These are phyloP conservation scores for Mychonastes homosphaera DNA, from an alignment of 139 green algal species.

Conservation along the genomic window DNA sequence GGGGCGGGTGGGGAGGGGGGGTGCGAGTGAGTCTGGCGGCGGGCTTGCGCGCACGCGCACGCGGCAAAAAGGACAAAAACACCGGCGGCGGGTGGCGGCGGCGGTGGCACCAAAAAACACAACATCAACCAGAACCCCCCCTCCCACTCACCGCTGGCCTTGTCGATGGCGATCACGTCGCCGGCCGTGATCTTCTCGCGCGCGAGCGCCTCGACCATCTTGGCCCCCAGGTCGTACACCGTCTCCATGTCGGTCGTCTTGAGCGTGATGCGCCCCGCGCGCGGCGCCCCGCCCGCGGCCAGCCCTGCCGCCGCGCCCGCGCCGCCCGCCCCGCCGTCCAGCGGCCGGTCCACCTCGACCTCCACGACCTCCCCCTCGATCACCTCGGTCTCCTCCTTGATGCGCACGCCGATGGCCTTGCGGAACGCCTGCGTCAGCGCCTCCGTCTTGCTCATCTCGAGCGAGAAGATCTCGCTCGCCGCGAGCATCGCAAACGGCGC, in stretches of 20 bases:
- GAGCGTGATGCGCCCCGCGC: slow-evolving; percentile 60
- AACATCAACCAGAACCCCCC: not conserved
- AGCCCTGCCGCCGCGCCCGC: not conserved
- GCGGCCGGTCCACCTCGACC: slow-evolving; percentile 89
- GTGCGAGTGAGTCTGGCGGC: not conserved
- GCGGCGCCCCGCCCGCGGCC: not conserved
- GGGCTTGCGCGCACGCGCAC: no score
- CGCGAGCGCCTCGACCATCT: slow-evolving; percentile 83
- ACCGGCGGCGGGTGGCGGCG: not conserved
- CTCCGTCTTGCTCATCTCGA: slow-evolving; percentile 99
- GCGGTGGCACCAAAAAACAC: not conserved
- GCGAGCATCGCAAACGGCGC: slow-evolving; percentile 98
- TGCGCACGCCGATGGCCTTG: slow-evolving; percentile 95
- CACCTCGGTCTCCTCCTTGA: slow-evolving; percentile 97
- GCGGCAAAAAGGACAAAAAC: not conserved
- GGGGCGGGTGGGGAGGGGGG: not conserved
- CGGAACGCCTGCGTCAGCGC: slow-evolving; percentile 96
- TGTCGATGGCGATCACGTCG: slow-evolving; percentile 96
- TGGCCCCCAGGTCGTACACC: slow-evolving; percentile 92
- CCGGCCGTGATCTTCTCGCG: slow-evolving; percentile 89
- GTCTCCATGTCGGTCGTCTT: slow-evolving; percentile 99
- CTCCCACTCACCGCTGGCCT: slow-evolving; percentile 55
- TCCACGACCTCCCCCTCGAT: slow-evolving; percentile 99
- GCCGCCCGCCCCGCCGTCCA: slow-evolving; percentile 36
- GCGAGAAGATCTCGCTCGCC: slow-evolving; percentile 91